Base-by-base conservation (phyloP, 2,329 filamentous ascomycete species). In the Bisporella sp. region DNA sequence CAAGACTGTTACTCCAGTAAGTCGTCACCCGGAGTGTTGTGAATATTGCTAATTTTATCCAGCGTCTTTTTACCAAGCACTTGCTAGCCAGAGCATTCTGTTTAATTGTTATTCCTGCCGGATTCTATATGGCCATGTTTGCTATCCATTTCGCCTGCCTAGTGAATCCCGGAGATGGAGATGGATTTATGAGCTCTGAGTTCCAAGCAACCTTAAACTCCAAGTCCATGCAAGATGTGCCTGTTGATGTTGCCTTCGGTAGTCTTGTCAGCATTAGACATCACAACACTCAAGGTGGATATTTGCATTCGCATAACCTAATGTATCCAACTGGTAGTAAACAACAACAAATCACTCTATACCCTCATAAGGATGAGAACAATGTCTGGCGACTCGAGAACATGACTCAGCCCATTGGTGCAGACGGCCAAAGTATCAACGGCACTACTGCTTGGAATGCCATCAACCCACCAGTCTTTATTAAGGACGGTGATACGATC, bases 171-270 rank as follows among this genome's bases (percentile, higher is more conserved):
- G 93, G 93, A 53, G 93, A 99, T 47, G 93, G 93, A 49, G 93
- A 99, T 69, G 93, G 93, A 49, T 99, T 99, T 76, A 99, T 99
- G 93, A 96, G 91, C 66, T 96, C 92, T 49, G 93, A 99, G 66
- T 99, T 99, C 75, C 93, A 99, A 73, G 87, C 93, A 32, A 97
- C 93, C 2, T 76, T 99, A 59, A 99, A 97, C 73, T 91, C 84
- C 63, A 99, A 97, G 76, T 84, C 81, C 48, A 99, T 99, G 93
- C 85, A 89, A 66, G 90, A 95, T 69, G 90, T 95, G 5, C 86
- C 93, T 2, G 93, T 88, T 31, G 91, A 99, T 70, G 86, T 99
- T 52, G 84, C 87, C 31, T 85, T 93, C 63, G 93, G 93, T 53
- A 95, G 90, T 67, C 82, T 87, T 57, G 79, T 99, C 62, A 84